These are phyloP conservation scores for Lachnellula suecica DNA, from an alignment of 2,329 filamentous ascomycete species.

Conservation along the genomic window DNA sequence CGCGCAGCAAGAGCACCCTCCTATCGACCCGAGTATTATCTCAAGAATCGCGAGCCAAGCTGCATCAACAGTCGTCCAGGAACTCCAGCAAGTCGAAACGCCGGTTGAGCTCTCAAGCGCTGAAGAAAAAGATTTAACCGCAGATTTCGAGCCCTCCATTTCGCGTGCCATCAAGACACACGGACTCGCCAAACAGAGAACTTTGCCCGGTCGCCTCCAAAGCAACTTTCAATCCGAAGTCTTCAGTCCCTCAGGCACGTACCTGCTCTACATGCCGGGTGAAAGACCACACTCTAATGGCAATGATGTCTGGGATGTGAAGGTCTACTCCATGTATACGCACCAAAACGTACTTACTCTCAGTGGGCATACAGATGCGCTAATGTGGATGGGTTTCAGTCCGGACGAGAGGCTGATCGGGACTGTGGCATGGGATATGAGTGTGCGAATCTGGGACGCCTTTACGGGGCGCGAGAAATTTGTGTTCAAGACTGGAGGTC, in stretches of 20 bases:
- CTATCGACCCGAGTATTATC: constrained; percentile 1
- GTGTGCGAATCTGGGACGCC: constrained; percentile 10
- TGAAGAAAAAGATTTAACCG: constrained; percentile 1
- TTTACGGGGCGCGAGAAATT: too few species aligned
- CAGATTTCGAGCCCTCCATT: constrained; percentile 4
- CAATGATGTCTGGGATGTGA: constrained; percentile 7
- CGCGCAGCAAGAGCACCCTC: constrained; percentile 1
- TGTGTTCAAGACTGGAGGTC: background rate
- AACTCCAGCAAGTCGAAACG: background rate
- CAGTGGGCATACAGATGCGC: constrained; percentile 6
- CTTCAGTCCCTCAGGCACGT: constrained; percentile 8
- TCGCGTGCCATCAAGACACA: constrained; percentile 4
- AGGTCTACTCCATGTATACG: constrained; percentile 8
- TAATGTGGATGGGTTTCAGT: constrained; percentile 12
- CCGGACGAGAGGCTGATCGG: constrained; percentile 8
- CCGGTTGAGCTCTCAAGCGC: constrained; percentile 3
- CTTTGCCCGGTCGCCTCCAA: constrained; percentile 1
- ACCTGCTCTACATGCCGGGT: constrained; percentile 10
- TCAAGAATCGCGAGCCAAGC: constrained; percentile 6
- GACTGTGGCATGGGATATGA: constrained; percentile 8
- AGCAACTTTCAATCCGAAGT: constrained; percentile 5
- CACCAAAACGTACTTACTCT: constrained; percentile 7
- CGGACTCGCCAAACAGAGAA: background rate
- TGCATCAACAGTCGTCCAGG: background rate
- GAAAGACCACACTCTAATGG: constrained; percentile 6